Evolutionary conservation across 2,329 filamentous ascomycete genomes (phyloP).

Genomic region (Penicillium sclerotiorum): DNA sequence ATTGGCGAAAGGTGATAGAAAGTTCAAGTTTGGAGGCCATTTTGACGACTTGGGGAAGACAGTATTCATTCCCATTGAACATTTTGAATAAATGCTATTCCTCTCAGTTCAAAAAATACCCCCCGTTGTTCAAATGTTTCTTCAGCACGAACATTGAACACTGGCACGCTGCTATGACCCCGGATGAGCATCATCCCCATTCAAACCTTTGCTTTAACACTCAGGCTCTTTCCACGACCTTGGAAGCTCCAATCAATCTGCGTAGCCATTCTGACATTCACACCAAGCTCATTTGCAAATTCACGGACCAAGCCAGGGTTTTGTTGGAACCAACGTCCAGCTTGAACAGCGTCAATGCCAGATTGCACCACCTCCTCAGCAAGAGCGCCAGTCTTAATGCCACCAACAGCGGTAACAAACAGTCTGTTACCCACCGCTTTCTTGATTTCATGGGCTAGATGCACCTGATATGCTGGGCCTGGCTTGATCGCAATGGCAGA

Average conservation of each 20-base stretch:
- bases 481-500: conserved; percentile 16
- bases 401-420: conserved; percentile 12
- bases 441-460: conserved; percentile 27
- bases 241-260: conserved; percentile 20
- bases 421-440: conserved; percentile 9
- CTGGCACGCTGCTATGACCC: no score
- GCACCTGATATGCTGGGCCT: conserved; percentile 29
- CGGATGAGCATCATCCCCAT: no score
- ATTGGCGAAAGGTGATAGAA: no score
- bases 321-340: conserved; percentile 60
- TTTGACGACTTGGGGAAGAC: no score
- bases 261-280: conserved; percentile 50
- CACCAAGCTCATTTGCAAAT: conserved; percentile 58
- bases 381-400: conserved; percentile 24
- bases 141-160: no score
- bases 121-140: no score
- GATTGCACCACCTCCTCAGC: conserved; percentile 54
- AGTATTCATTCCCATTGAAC: no score
- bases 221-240: conserved; percentile 8
- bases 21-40: no score
- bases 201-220: not conserved
- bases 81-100: not conserved
- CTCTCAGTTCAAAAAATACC: no score
- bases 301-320: conserved; percentile 54
- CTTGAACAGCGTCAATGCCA: conserved; percentile 54